Base-by-base conservation (phyloP, 2,329 filamentous ascomycete species). In the Trichoderma hamatum region DNA sequence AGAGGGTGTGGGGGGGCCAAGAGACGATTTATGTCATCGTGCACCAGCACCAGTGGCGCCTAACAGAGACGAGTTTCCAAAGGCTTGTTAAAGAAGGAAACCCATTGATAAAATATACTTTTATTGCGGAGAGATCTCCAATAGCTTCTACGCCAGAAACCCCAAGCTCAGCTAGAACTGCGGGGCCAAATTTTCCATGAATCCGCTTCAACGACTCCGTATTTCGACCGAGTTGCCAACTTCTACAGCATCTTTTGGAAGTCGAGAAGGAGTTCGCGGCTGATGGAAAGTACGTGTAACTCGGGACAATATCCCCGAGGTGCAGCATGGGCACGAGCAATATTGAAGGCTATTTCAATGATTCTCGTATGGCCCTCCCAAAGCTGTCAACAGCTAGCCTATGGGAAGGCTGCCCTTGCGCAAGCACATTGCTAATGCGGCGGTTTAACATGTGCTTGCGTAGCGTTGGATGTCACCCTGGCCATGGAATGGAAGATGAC, bases 151-250 rank as follows among this genome's bases (percentile, higher is more conserved):
- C 21, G 26, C 13, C 10, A 49, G n/a, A 28, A 39, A 19, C 13
- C 30, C 30, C 46, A 30, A 63, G 21, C 60, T 39, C 43, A 19
- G 21, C 32, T 46, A 36, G 21, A 28, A 28, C 16, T 36, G 32
- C 32, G 60, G 60, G 51, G 9, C 28, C 60, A 54, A 52, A 63
- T 63, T 63, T 63, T 63, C 60, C 60, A 54, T 63, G 51, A 56
- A 65, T 65, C 51, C 51, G 51, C 51, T 24, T 56, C 34, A 24
- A 39, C 13, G 5, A 63, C 21, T 24, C 9, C 30, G 6, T 43
- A 10, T 19, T n/a, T 19, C n/a, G 16, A 43, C 39, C 39, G 49
- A 26, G 19, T 19, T 16, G 2, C n/a, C 49, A 54, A 21, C 2
- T 26, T 54, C 32, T 24, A 21, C 51, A 64, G 24, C 49, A 55